Percentiles rank a stretch among this genome's conserved stretches.
Evolutionary conservation across 1,284 basidiomycete species (phyloP).

Genomic region (Fomes fomentarius): DNA sequence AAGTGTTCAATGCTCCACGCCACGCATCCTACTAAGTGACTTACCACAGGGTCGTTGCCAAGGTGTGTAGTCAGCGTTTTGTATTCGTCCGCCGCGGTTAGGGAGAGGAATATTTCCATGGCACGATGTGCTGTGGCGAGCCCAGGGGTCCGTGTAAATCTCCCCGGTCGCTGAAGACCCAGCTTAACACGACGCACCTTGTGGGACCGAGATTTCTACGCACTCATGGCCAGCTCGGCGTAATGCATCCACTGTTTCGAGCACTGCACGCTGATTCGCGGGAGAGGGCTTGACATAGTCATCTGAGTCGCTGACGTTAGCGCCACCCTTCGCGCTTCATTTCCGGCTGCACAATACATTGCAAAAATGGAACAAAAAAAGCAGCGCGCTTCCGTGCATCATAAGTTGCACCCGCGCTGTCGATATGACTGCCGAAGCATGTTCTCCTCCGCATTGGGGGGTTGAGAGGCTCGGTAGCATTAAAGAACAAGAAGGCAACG

Average conservation of each 20-base stretch:
- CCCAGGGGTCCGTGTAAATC: neutral
- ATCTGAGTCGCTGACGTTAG: conserved; percentile 45
- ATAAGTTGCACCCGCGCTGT: conserved; percentile 1
- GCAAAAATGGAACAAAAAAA: no score
- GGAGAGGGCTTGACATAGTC: conserved; percentile 74
- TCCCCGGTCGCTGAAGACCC: neutral
- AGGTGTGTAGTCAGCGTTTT: conserved; percentile 68
- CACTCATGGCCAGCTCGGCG: conserved; percentile 77
- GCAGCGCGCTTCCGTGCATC: neutral
- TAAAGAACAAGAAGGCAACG: neutral
- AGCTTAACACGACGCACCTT: conserved; percentile 51
- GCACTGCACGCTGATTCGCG: conserved; percentile 77
- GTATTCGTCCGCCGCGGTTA: conserved; percentile 81
- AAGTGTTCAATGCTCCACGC: neutral
- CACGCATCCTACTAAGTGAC: conserved; percentile 4
- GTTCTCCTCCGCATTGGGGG: neutral
- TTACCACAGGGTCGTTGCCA: conserved; percentile 70
- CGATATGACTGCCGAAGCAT: neutral
- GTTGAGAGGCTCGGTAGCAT: neutral
- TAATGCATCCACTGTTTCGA: conserved; percentile 75
- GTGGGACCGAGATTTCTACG: conserved; percentile 60
- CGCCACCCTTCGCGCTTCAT: conserved; percentile 5
- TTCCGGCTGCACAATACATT: neutral
- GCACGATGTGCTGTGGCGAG: conserved; percentile 47
- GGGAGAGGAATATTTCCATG: conserved; percentile 66